phyloP scores from a whole-genome alignment of 2,329 filamentous ascomycete species.

The Fusarium humuli region DNA sequence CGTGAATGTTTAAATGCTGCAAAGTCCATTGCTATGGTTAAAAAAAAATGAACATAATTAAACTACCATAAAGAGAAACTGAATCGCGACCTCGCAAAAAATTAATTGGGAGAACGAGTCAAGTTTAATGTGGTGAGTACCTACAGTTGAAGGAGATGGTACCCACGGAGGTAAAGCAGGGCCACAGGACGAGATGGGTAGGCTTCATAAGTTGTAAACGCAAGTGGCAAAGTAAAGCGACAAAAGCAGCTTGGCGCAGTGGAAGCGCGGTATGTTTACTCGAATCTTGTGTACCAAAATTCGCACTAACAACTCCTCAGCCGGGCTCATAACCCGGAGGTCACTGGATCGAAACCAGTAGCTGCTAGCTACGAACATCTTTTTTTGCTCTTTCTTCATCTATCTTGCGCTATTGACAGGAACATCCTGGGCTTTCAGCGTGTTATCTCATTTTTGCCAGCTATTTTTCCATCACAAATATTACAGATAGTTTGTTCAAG shows the following conservation, averaged over 20 bases:
- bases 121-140: not conserved
- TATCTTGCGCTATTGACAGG: not conserved
- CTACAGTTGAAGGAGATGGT: not conserved
- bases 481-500: too few relatives aligned
- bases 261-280: constrained; percentile 26
- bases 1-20: not conserved
- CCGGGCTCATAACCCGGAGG: constrained; percentile 41
- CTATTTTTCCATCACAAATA: too few relatives aligned
- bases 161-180: not conserved
- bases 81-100: not conserved
- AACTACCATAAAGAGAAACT: not conserved
- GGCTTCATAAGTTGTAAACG: not conserved
- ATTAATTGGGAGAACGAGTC: not conserved
- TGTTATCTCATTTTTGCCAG: too few relatives aligned
- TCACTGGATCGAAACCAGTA: constrained; percentile 30
- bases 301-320: constrained; percentile 7
- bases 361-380: constrained; percentile 19
- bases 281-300: not conserved
- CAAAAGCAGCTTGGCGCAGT: constrained; percentile 34
- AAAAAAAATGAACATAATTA: too few relatives aligned
- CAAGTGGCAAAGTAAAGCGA: constrained; percentile 1
- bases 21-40: not conserved
- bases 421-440: fast-evolving
- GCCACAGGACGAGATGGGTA: fast-evolving
- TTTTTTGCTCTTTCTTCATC: fast-evolving